Evolutionary conservation across 1,284 basidiomycete genomes (phyloP).

Genomic region (Lentinula novae-zelandiae): DNA sequence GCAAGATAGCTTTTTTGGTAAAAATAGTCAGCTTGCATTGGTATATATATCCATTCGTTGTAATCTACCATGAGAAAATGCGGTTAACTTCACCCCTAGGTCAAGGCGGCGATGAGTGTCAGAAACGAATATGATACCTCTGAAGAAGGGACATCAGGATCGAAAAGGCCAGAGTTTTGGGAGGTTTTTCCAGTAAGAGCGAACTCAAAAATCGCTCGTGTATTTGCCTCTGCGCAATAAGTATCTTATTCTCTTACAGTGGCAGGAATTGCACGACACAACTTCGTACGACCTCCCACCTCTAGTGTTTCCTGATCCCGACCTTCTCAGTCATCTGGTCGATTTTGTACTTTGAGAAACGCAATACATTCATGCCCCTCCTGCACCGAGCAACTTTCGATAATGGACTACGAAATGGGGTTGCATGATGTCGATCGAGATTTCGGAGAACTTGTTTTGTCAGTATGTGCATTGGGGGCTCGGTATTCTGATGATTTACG

Average conservation of each 20-base stretch:
- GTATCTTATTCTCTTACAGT: too few relatives aligned
- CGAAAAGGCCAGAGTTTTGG: not conserved
- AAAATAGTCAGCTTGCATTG: not conserved
- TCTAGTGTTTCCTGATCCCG: not conserved
- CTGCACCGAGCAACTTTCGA: constrained; percentile 67
- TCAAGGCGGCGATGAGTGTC: not conserved
- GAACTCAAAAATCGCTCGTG: not conserved
- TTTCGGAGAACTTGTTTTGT: constrained; percentile 57
- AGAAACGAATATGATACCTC: not conserved
- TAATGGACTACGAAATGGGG: constrained; percentile 38
- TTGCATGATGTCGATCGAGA: constrained; percentile 47
- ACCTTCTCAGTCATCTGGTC: constrained; percentile 35
- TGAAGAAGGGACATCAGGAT: not conserved
- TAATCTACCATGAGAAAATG: too few relatives aligned
- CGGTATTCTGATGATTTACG: constrained; percentile 56
- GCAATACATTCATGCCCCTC: constrained; percentile 52
- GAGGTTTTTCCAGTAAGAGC: not conserved
- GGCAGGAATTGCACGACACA: not conserved
- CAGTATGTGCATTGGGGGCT: constrained; percentile 63
- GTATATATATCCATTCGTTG: not conserved
- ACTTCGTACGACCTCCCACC: not conserved
- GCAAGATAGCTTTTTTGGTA: not conserved
- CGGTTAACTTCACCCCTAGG: not conserved
- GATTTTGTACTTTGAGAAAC: constrained; percentile 51
- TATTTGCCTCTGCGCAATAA: not conserved